Conservation (phyloP, 2,329 filamentous ascomycete species). For the Didymella glomerata region DNA sequence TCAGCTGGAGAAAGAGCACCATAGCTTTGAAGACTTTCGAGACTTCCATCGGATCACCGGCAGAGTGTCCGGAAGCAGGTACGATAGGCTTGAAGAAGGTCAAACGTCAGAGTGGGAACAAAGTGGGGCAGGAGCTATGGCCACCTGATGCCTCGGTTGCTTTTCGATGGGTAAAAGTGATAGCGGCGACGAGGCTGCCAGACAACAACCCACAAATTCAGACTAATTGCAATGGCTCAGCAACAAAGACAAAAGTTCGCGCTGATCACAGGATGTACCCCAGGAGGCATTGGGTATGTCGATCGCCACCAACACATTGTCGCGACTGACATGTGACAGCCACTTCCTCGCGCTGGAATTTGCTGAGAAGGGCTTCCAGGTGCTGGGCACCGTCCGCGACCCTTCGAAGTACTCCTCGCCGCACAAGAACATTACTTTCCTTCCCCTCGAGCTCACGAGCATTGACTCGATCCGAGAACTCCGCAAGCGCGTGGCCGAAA, state of each 20-base stretch:
- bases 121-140: constrained; percentile 16
- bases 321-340: constrained; percentile 10
- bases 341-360: constrained; percentile 67
- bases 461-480: constrained; percentile 59
- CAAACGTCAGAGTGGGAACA: constrained; percentile 11
- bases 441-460: constrained; percentile 63
- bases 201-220: neutral
- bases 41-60: constrained; percentile 13
- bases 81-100: constrained; percentile 10
- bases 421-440: constrained; percentile 61
- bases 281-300: constrained; percentile 62
- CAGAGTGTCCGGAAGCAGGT: constrained; percentile 5
- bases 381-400: constrained; percentile 66
- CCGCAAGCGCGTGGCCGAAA: constrained; percentile 56
- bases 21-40: constrained; percentile 5
- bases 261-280: constrained; percentile 56
- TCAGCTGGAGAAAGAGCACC: neutral
- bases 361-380: constrained; percentile 59
- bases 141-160: constrained; percentile 4
- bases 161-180: neutral
- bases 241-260: constrained; percentile 39
- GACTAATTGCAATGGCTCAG: constrained; percentile 24
- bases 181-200: neutral
- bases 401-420: constrained; percentile 59
- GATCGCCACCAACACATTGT: neutral